Conservation (phyloP, 1,284 basidiomycete species). For the Afroboletus lepidellus region DNA sequence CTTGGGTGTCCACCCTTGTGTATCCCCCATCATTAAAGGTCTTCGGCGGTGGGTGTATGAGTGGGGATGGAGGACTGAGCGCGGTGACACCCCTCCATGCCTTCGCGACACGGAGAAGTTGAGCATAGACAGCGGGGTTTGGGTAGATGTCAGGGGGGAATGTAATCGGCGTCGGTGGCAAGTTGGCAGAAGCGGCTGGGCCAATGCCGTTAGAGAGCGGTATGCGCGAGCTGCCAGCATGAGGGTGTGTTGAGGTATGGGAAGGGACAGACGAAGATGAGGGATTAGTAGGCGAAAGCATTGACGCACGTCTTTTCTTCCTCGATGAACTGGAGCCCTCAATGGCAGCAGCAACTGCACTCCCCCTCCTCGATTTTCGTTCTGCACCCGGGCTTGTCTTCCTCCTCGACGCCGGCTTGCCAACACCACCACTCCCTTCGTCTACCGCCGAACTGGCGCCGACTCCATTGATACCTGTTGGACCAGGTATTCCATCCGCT, state of each 20-base stretch:
- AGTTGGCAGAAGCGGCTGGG: constrained; percentile 25
- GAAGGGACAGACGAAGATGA: constrained; percentile 20
- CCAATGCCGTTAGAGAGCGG: constrained; percentile 20
- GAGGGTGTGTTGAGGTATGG: constrained; percentile 11
- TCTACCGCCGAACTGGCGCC: constrained; percentile 12
- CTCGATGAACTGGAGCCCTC: constrained; percentile 38
- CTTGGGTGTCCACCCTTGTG: constrained; percentile 28
- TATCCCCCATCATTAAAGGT: constrained; percentile 24
- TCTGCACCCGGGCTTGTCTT: constrained; percentile 46
- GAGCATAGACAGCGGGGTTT: constrained; percentile 48
- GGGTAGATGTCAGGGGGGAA: constrained; percentile 40
- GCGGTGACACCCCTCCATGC: constrained; percentile 72
- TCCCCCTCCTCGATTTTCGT: constrained; percentile 43
- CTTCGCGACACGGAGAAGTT: constrained; percentile 57
- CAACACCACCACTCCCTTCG: constrained; percentile 11
- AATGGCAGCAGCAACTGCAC: constrained; percentile 36
- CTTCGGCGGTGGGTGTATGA: constrained; percentile 22
- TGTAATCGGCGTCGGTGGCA: constrained; percentile 30
- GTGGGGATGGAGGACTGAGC: constrained; percentile 37
- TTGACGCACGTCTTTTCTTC: constrained; percentile 43
- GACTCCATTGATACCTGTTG: constrained; percentile 15
- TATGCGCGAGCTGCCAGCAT: constrained; percentile 17
- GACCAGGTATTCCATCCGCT: constrained; percentile 20
- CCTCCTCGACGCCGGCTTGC: constrained; percentile 31
- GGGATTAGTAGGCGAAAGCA: constrained; percentile 30